Evolutionary conservation across 495 filamentous ascomycete species (phyloP), one percentile per base, ranked within the genome.

Genomic region (Lasiosphaeria ovina): DNA sequence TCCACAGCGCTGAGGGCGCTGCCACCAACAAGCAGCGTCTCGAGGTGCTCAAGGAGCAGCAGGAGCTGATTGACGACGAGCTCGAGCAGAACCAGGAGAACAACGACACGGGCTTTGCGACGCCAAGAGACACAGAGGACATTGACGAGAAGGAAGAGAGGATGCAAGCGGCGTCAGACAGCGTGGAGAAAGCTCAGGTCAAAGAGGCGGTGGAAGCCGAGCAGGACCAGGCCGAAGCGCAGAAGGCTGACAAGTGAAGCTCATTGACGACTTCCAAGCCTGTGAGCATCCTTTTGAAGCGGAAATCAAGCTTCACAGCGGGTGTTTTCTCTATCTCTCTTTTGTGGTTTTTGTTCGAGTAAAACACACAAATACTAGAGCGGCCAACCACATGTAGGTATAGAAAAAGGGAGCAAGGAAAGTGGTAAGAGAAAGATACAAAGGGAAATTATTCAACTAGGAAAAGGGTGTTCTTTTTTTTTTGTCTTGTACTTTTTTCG

Each of bases 11-110:
- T 51, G 94, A 99, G 78, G 94, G 94, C 58, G 94, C 93, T 10
- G 95, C 94, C 54, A 99, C 95, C 57, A 99, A 99, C 83, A 96
- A 93, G 81, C 94, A 99, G 78, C 89, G 94, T 69, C 85, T 99
- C n/a, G 94, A 99, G 81, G 94, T 99, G 7, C 83, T 99, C 67
- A 95, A 91, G 84, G 94, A 99, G 79, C 94, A 99, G 77, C 90
- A 99, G 71, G 94, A 98, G 66, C 84, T 99, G 54, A 99, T 99
- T 65, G 85, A 96, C 60, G 95, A 98, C 76, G 94, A 99, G 78
- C 93, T 93, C 62, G 83, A 93, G 77, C 93, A 98, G 78, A 87
- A 87, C 72, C 83, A 88, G 71, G 85, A 86, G 77, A 88, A 85
- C 75, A 84, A 86, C 67, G 83, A 79, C 64, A 80, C 75, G 24